Conservation (phyloP, 2,329 filamentous ascomycete genomes). For the Aspergillus eucalypticola region DNA sequence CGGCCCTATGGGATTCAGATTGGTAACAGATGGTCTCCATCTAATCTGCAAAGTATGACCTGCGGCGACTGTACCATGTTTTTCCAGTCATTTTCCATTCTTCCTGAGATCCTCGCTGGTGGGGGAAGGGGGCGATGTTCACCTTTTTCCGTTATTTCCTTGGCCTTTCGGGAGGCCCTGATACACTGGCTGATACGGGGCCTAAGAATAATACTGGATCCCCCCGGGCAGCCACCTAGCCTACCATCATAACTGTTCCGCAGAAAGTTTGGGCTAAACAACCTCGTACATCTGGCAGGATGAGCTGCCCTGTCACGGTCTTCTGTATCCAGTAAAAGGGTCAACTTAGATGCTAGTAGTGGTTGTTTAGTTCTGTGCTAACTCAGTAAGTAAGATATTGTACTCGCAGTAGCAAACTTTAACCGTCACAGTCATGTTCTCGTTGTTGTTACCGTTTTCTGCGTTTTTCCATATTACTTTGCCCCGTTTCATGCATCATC, state of each 20-base stretch:
- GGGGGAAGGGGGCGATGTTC: background rate
- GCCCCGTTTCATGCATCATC: background rate
- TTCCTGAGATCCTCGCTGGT: background rate
- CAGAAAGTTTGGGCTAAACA: slow-evolving; percentile 1
- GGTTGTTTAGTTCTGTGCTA: too few relatives aligned
- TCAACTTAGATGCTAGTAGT: too few relatives aligned
- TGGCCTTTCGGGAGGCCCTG: background rate
- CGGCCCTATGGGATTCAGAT: background rate
- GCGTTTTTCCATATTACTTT: too few relatives aligned
- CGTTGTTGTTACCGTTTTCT: background rate
- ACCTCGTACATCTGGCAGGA: slow-evolving; percentile 1
- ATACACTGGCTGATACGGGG: background rate
- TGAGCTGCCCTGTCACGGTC: slow-evolving; percentile 1
- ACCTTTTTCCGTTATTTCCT: background rate
- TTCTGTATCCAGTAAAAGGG: background rate
- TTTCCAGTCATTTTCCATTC: background rate
- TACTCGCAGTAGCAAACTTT: background rate
- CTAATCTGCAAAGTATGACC: background rate
- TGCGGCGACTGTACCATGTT: background rate
- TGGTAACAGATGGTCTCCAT: background rate
- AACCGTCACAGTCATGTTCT: background rate
- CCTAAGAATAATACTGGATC: background rate
- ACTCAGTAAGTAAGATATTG: too few relatives aligned
- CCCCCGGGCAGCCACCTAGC: background rate
- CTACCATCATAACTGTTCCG: background rate